Evolutionary conservation across 2,329 filamentous ascomycete genomes (phyloP), one percentile per base, ranked within the genome.

Genomic region (Fusarium austroafricanum): DNA sequence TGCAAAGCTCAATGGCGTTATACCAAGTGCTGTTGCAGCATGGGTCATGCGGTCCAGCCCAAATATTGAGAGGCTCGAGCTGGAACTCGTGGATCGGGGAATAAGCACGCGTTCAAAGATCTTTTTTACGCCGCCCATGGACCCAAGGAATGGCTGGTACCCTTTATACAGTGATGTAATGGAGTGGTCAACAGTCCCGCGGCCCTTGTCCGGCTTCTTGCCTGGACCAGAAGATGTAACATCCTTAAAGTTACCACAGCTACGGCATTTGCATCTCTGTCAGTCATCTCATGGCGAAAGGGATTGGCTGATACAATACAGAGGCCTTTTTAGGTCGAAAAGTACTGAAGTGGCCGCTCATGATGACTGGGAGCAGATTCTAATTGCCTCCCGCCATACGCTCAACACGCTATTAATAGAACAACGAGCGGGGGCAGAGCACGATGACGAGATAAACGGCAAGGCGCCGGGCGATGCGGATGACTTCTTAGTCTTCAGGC

Each of bases 171-270:
- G n/a, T n/a, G n/a, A n/a, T n/a, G n/a, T 12, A 18, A 3, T 9
- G 10, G 55, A 31, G 15, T 58, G 39, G 39, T 28, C 50, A 10
- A 28, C 7, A 21, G 56, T 55, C 28, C 55, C 55, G 2, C 42
- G 26, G 26, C 55, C 39, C 6, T 42, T 58, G 12, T 56, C 50
- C 2, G 39, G 51, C 12, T 56, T 58, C 10, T 21, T 58, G 7
- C 50, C 50, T 12, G 10, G 2, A 3, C 29, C 12, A 2, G 17
- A 53, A 1, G 31, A 23, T 10, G 17, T 6, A 2, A 3, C 15
- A 10, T n/a, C n/a, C n/a, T 21, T 44, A 2, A 9, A 0, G 3
- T 15, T 55, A 3, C 50, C 55, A 6, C 5, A 21, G 5, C 14
- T 58, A 2, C 17, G 17, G 10, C 28, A 58, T 10, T 10, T 58